phyloP scores from a whole-genome alignment of 2,329 filamentous ascomycete species.

The Elsinoe arachidis region DNA sequence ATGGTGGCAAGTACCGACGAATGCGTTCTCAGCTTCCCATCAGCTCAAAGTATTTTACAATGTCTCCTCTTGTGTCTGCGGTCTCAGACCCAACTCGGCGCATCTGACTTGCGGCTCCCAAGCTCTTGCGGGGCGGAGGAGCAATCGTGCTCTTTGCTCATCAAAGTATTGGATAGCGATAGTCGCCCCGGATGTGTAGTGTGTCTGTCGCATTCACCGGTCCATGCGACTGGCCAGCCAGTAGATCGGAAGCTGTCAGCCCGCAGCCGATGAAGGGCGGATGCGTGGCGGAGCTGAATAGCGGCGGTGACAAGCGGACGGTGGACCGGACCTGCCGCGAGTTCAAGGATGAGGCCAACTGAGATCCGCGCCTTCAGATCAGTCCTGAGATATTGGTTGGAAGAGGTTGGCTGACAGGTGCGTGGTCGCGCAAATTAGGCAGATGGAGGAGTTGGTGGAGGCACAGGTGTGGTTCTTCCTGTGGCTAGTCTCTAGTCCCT shows the following conservation, averaged over 20 bases:
- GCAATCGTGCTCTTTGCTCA: too few species aligned
- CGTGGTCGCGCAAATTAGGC: not conserved
- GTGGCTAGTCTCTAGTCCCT: too few species aligned
- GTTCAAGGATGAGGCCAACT: too few species aligned
- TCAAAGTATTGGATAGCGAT: too few species aligned
- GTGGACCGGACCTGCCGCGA: too few species aligned
- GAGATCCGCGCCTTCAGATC: too few species aligned
- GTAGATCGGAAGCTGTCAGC: not conserved
- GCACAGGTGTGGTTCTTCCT: too few species aligned
- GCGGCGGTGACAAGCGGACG: not conserved
- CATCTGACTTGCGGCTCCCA: not conserved
- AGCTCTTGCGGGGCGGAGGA: not conserved
- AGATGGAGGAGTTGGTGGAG: not conserved
- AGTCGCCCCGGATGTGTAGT: too few species aligned
- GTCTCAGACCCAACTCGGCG: not conserved
- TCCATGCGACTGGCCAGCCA: too few species aligned
- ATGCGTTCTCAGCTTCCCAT: not conserved
- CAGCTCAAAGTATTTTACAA: not conserved
- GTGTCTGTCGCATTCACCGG: too few species aligned
- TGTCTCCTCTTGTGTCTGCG: not conserved
- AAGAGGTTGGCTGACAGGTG: not conserved
- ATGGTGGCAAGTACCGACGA: constrained; percentile 30
- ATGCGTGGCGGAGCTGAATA: not conserved
- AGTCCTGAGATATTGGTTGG: not conserved
- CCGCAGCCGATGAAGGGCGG: not conserved